Conservation (phyloP, 2,329 filamentous ascomycete species). For the Fusarium irregulare region DNA sequence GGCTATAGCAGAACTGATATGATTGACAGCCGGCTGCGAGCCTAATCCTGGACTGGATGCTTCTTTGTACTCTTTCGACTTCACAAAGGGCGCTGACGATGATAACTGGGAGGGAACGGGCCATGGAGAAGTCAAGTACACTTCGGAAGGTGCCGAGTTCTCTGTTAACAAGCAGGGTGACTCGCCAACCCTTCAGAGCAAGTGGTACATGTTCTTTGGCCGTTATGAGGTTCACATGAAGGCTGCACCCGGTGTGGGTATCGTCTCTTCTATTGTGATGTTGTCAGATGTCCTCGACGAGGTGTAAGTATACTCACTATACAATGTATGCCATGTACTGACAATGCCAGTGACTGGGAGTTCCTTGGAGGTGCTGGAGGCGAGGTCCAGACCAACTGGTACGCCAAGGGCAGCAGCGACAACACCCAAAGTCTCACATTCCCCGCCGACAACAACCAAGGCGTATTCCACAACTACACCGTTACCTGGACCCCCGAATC, state of each 20-base stretch:
- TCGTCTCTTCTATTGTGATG: constrained; percentile 80
- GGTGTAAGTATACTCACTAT: neutral
- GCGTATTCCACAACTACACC: constrained; percentile 69
- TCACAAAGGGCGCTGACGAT: constrained; percentile 36
- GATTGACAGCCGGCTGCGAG: constrained; percentile 5
- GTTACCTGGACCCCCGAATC: constrained; percentile 72
- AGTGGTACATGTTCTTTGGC: constrained; percentile 89
- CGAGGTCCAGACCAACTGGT: constrained; percentile 83
- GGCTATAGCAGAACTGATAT: neutral
- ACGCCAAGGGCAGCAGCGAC: constrained; percentile 71
- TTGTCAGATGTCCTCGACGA: constrained; percentile 79
- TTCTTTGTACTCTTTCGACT: constrained; percentile 38
- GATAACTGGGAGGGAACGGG: constrained; percentile 38
- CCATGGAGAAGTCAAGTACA: constrained; percentile 35
- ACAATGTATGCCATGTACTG: neutral
- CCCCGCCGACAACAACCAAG: constrained; percentile 45
- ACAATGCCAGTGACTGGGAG: constrained; percentile 70
- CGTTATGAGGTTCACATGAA: constrained; percentile 76
- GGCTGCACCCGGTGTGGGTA: constrained; percentile 77
- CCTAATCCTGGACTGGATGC: constrained; percentile 24
- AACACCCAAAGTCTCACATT: constrained; percentile 27
- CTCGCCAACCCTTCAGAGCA: constrained; percentile 70
- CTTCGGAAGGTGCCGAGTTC: constrained; percentile 42
- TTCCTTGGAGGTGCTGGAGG: constrained; percentile 74
- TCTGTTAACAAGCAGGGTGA: constrained; percentile 70